These are phyloP conservation scores for Rhizophagus sp. DNA, from an alignment of 192 early-diverging fungal species.

Conservation along the genomic window DNA sequence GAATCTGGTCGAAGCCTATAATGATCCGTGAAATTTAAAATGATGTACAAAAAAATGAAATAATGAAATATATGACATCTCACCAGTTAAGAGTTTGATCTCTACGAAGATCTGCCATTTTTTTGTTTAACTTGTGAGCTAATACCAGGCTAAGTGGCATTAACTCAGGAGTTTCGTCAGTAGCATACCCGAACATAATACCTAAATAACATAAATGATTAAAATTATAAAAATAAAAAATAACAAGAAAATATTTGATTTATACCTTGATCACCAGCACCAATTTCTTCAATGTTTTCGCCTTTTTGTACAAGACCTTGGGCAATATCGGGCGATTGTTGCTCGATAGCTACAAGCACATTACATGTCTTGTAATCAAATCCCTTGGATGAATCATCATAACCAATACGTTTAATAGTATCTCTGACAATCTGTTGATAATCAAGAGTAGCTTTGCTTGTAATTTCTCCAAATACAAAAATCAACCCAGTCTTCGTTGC, in stretches of 20 bases:
- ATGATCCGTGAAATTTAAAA: not conserved
- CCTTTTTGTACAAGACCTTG: conserved; percentile 95
- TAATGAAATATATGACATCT: not conserved
- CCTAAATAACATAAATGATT: conserved; percentile 37
- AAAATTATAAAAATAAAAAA: not conserved
- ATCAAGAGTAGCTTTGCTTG: conserved; percentile 96
- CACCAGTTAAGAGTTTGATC: conserved; percentile 85
- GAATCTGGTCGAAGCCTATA: conserved; percentile 88
- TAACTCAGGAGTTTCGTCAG: conserved; percentile 98
- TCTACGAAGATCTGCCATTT: conserved; percentile 94
- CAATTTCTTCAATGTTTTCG: conserved; percentile 92
- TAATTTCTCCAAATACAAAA: conserved; percentile 99
- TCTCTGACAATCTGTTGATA: conserved; percentile 99
- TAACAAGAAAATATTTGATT: conserved; percentile 16
- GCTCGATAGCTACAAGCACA: conserved; percentile 98
- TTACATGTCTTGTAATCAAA: conserved; percentile 99
- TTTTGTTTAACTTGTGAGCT: conserved; percentile 97
- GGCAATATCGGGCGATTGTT: conserved; percentile 99
- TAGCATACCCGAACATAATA: conserved; percentile 93
- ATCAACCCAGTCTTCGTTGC: conserved; percentile 99
- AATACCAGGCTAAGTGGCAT: conserved; percentile 96
- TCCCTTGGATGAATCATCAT: conserved; percentile 98
- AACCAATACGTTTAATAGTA: conserved; percentile 98
- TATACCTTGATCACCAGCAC: conserved; percentile 97
- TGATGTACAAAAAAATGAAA: too few relatives aligned